Percentiles rank a stretch among this genome's conserved stretches.
Conservation (phyloP, 2,329 filamentous ascomycete species). For the Monilinia laxa region DNA sequence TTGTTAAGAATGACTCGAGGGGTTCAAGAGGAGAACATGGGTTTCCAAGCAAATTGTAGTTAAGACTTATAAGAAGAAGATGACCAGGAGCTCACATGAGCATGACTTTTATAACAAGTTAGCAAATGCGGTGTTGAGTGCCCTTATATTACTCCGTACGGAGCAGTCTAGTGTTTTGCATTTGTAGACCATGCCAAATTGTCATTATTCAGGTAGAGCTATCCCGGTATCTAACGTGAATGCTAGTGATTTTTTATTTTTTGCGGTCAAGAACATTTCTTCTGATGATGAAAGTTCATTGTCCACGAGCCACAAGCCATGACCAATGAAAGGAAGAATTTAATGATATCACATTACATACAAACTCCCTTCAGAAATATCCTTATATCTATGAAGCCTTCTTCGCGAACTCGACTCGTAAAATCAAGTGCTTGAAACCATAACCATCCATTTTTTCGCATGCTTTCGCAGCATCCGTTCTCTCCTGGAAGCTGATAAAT, state of each 20-base stretch:
- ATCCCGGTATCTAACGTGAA: no score
- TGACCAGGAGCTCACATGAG: no score
- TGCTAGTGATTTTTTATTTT: slow-evolving; percentile 1
- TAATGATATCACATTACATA: slow-evolving; percentile 23
- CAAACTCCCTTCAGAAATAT: slow-evolving; percentile 3
- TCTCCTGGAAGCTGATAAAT: slow-evolving; percentile 95
- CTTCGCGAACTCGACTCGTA: slow-evolving; percentile 86
- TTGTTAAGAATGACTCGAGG: no score
- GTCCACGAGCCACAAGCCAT: neutral
- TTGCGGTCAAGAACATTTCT: neutral
- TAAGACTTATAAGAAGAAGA: no score
- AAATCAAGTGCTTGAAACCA: slow-evolving; percentile 83
- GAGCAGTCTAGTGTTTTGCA: neutral
- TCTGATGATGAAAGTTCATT: slow-evolving; percentile 9
- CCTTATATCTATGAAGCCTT: slow-evolving; percentile 49
- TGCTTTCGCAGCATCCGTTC: slow-evolving; percentile 84
- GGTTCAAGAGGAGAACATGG: neutral
- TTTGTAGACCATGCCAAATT: neutral
- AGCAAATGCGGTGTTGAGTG: neutral
- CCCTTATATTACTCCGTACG: no score
- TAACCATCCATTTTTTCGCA: slow-evolving; percentile 98
- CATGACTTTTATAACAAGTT: neutral
- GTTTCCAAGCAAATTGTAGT: no score
- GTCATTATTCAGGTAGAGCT: neutral
- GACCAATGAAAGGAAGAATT: neutral